These are phyloP conservation scores for Takakia lepidozioides DNA, from an alignment of 225 moss, liverwort and hornwort genomes.

Conservation along the genomic window DNA sequence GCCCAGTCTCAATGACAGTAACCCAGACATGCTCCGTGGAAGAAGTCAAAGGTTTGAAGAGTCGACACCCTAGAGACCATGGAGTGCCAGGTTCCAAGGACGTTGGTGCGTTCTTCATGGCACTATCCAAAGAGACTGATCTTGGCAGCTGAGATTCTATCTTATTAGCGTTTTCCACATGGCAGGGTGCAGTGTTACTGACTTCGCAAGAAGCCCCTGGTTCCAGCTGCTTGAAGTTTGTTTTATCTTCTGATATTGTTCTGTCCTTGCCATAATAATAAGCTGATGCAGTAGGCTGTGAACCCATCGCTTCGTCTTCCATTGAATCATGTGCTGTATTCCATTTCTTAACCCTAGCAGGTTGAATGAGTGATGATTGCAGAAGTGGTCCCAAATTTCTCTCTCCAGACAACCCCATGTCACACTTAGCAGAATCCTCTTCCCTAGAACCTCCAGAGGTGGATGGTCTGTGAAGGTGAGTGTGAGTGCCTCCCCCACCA, in stretches of 20 bases:
- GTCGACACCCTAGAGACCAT: conserved; percentile 11
- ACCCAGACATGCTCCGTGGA: conserved; percentile 16
- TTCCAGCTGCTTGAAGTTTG: conserved; percentile 24
- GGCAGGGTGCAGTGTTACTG: too few species aligned
- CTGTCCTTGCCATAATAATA: conserved; percentile 17
- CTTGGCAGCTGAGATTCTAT: conserved; percentile 13
- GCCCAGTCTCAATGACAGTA: conserved; percentile 39
- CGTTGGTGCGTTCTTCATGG: conserved; percentile 3
- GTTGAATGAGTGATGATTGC: conserved; percentile 14
- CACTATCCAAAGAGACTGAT: conserved; percentile 24
- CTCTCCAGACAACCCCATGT: too few species aligned
- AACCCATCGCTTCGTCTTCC: not conserved
- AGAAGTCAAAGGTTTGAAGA: conserved; percentile 3
- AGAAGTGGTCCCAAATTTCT: not conserved
- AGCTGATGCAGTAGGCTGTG: conserved; percentile 2
- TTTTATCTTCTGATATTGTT: conserved; percentile 18
- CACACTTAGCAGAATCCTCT: too few species aligned
- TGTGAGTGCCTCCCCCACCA: too few species aligned
- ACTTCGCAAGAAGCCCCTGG: conserved; percentile 6
- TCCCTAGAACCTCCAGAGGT: too few species aligned
- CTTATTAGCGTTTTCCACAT: conserved; percentile 5
- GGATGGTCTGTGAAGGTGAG: too few species aligned
- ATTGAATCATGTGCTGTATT: too few species aligned
- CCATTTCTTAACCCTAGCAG: too few species aligned
- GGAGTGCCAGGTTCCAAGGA: conserved; percentile 6